phyloP scores from a whole-genome alignment of 192 early-diverging fungal genomes.

The Pilobolus umbonatus region DNA sequence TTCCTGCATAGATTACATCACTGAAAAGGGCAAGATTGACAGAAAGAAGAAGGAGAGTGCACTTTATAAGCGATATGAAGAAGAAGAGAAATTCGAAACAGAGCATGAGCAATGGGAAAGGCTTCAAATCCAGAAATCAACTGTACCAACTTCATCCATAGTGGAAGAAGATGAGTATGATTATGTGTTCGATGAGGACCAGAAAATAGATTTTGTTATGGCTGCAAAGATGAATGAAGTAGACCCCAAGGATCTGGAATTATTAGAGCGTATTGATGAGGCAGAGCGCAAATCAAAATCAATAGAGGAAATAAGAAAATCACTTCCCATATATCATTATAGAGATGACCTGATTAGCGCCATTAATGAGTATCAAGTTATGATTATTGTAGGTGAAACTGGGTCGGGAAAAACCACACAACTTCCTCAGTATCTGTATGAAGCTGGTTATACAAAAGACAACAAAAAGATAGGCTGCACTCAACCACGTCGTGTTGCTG shows the following conservation, averaged over 20 bases:
- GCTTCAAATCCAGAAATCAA: slow-evolving; percentile 67
- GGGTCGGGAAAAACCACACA: slow-evolving; percentile 99
- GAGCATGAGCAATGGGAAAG: slow-evolving; percentile 96
- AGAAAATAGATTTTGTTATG: slow-evolving; percentile 87
- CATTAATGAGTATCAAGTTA: slow-evolving; percentile 76
- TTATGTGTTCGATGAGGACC: slow-evolving; percentile 87
- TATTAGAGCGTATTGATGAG: slow-evolving; percentile 49
- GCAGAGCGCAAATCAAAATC: slow-evolving; percentile 60
- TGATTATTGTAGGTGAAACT: slow-evolving; percentile 97
- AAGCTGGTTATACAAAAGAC: slow-evolving; percentile 89
- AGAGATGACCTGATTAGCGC: slow-evolving; percentile 81
- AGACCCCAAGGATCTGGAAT: slow-evolving; percentile 50
- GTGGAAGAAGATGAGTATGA: slow-evolving; percentile 73
- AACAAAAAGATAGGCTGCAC: slow-evolving; percentile 93
- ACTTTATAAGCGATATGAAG: slow-evolving; percentile 87
- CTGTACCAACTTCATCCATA: slow-evolving; percentile 43
- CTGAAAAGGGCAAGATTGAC: slow-evolving; percentile 96
- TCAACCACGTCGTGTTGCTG: slow-evolving; percentile 96
- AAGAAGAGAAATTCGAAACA: slow-evolving; percentile 66
- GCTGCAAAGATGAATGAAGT: slow-evolving; percentile 58
- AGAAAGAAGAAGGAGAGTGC: slow-evolving; percentile 87
- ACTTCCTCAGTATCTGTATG: slow-evolving; percentile 93
- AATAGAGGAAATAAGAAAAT: slow-evolving; percentile 75
- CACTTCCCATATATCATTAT: slow-evolving; percentile 88
- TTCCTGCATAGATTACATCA: slow-evolving; percentile 75